A percentile compares a stretch with the other conserved stretches of the same genome.
phyloP scores from a whole-genome alignment of 2,329 filamentous ascomycete genomes.

The Talaromyces albobiverticillius region DNA sequence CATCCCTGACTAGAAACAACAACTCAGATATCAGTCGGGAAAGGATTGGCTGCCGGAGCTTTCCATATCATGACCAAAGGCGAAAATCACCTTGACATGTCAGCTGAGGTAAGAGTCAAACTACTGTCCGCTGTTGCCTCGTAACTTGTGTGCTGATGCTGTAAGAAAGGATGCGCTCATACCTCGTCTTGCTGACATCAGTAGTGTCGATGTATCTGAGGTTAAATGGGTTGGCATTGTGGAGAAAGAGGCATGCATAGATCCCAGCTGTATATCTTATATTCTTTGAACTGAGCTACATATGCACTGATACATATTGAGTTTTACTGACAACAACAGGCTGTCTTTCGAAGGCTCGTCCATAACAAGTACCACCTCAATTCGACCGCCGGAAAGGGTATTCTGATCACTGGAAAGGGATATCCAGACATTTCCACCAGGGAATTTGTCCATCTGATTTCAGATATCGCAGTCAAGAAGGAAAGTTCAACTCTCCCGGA shows the following conservation, averaged over 20 bases:
- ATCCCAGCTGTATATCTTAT: not conserved
- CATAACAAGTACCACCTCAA: conserved; percentile 46
- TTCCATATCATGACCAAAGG: conserved; percentile 26
- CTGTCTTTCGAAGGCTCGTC: conserved; percentile 58
- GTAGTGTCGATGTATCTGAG: conserved; percentile 43
- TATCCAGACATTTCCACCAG: conserved; percentile 62
- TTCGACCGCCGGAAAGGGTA: conserved; percentile 42
- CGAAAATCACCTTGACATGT: conserved; percentile 29
- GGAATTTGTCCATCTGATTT: conserved; percentile 49
- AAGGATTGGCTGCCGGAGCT: conserved; percentile 42
- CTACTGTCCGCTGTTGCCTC: not conserved
- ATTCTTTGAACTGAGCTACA: not conserved
- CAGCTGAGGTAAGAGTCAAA: conserved; percentile 28
- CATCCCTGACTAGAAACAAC: not conserved
- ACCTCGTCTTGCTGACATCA: conserved; percentile 46
- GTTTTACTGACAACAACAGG: conserved; percentile 36
- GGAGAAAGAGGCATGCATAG: conserved; percentile 58
- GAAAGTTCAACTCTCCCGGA: not conserved
- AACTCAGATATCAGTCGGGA: conserved; percentile 39
- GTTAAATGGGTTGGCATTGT: conserved; percentile 59
- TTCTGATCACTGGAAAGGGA: conserved; percentile 63
- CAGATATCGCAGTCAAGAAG: conserved; percentile 23
- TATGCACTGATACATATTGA: not conserved
- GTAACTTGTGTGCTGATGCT: too few relatives aligned
- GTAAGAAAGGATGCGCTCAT: conserved; percentile 53